Evolutionary conservation across 768 basidiomycete genomes (phyloP), one percentile per base, ranked within the genome.

Genomic region (Multifurca ochricompacta): DNA sequence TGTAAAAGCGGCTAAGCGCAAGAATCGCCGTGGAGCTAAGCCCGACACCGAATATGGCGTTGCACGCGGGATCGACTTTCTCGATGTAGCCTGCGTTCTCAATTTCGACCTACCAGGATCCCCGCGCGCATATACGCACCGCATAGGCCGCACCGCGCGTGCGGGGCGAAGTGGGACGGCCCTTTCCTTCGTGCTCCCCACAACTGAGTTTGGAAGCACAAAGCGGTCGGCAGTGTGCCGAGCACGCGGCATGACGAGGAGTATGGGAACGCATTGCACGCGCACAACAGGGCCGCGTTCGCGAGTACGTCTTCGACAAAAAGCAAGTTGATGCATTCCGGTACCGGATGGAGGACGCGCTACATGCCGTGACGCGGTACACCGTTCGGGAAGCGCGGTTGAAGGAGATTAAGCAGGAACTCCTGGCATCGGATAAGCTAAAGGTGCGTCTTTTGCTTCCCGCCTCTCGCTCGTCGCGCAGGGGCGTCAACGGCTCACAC

Each of bases 81-180:
- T 97, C 58, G 89, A 96, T 61, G 96, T 98, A 51, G 83, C 93
- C 9, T 97, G 94, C 62, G 95, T 99, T 3, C 79, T 99, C 67
- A 99, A 99, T 73, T 99, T 98, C 69, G 96, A 99, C 69, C 77
- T 98, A n/a, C 96, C 96, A 1, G 74, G 81, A 1, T 85, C 91
- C 0, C 78, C 89, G 4, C 84, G 83, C 16, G 80, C 92, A 11
- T 99, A 99, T 66, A 93, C 89, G 0, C 96, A 99, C 67, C 85
- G 96, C 45, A 87, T 98, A 14, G 96, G 96, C 11, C 83, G 96
- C 23, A 99, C 96, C 0, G 96, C 96, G 13, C 89, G 96, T 19
- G 96, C 95, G 0, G 96, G 96, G 1, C 83, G 91, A 28, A 84
- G 89, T 0, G 96, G 96, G 9, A 87, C 95, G 76, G 80, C 92